Evolutionary conservation across 805 yeast species (phyloP), one percentile per base, ranked within the genome.

Genomic region (Millerozyma acaciae): DNA sequence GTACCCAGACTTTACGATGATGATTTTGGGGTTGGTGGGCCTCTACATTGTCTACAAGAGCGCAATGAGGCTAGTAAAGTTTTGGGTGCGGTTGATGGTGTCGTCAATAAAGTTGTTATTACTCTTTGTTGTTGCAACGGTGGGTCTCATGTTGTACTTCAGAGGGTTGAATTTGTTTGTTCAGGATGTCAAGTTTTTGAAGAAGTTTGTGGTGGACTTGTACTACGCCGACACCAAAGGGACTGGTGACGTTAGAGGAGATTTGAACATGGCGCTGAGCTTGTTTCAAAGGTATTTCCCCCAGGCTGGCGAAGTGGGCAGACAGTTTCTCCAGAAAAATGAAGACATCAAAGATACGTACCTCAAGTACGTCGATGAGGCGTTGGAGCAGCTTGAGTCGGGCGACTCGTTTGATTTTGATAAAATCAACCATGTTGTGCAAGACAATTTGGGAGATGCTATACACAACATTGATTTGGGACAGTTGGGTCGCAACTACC

Each of bases 81-180:
- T 54, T 37, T 53, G 60, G 59, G 15, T 50, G n/a, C 25, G 34
- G 3, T 28, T 53, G 23, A 26, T 55, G 6, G 29, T 52, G n/a
- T 26, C 43, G 6, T 31, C 42, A 13, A n/a, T 53, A 15, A 57
- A 53, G 35, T 28, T 47, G 3, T 26, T 44, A n/a, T 27, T 50
- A 4, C 29, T 43, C 4, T 16, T 53, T 23, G 22, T 42, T 1
- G 21, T 50, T 19, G 20, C 53, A 8, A 12, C 35, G 18, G 10
- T 47, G 6, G 40, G 40, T 4, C 35, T 45, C 14, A 24, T 44
- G 13, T 29, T 55, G 1, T 54, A 53, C 30, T 26, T 50, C 9
- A 38, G 62, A 23, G 60, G 62, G 1, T 40, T 40, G 36, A 34
- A 35, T 4, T 40, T 55, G n/a, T 33, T 56, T 22, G 30, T 45